Evolutionary conservation across 2,329 filamentous ascomycete genomes (phyloP).

Genomic region (Trichophaea hybrida): DNA sequence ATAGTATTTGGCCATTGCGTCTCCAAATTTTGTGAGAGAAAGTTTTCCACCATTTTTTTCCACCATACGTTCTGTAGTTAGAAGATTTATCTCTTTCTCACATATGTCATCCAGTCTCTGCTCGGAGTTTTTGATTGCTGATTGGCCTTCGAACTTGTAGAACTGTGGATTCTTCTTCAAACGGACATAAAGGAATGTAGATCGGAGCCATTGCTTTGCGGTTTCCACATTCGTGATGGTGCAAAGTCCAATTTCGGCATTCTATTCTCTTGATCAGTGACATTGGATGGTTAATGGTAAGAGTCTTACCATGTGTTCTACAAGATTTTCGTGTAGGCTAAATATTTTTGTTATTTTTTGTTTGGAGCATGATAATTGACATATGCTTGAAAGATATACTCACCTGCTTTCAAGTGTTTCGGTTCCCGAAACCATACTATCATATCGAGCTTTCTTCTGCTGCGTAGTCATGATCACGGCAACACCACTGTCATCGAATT

Average conservation of each 20-base stretch:
- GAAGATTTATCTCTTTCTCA: constrained; percentile 49
- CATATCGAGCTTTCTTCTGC: constrained; percentile 51
- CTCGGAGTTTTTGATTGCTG: constrained; percentile 40
- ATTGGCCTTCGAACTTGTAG: constrained; percentile 49
- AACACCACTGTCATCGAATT: constrained; percentile 62
- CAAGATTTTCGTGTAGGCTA: constrained; percentile 59
- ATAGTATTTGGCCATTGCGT: constrained; percentile 73
- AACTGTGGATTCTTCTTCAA: constrained; percentile 54
- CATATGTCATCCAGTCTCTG: constrained; percentile 57
- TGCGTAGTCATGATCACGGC: constrained; percentile 66
- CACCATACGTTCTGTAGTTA: constrained; percentile 48
- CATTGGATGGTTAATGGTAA: neutral
- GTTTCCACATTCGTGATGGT: constrained; percentile 51
- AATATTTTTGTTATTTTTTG: neutral
- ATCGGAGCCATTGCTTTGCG: constrained; percentile 58
- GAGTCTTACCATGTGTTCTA: constrained; percentile 51
- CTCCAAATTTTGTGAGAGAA: constrained; percentile 54
- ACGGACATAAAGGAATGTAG: constrained; percentile 66
- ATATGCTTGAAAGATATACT: constrained; percentile 3
- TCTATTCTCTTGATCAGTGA: constrained; percentile 31
- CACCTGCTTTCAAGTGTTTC: constrained; percentile 59
- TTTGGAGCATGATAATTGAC: too few relatives aligned
- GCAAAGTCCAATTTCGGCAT: constrained; percentile 66
- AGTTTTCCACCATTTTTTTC: constrained; percentile 35
- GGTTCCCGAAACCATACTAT: constrained; percentile 57